Base-by-base conservation (phyloP, 805 yeast genomes). In the Sugiyamaella lignohabitans region DNA sequence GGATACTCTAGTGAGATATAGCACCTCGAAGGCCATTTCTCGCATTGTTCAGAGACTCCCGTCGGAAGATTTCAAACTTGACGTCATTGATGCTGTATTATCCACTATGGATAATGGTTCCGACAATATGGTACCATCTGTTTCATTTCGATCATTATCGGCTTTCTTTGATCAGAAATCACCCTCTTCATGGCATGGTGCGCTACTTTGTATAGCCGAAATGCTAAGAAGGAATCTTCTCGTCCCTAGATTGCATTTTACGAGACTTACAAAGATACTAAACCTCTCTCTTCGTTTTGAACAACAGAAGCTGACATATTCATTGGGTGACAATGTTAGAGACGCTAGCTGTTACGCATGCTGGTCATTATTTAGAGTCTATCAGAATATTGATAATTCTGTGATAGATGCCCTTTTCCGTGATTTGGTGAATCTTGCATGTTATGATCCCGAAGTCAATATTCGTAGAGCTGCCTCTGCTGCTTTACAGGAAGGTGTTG, bases 401-500 rank as follows among this genome's bases (percentile, higher is more conserved):
- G 17, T 52, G 1, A 45, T 59, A 1, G 43, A 43, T 1, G 18
- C 48, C 57, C 4, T 64, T 61, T 34, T 56, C 49, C 27, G 49
- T 17, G 70, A 72, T 53, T 60, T 86, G 21, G 56, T 84, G 2
- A 60, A 71, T 8, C 71, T 78, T 1, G 66, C 82, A 5, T 70
- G 86, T 42, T 82, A 82, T 58, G 98, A 89, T 59, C 66, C 71
- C 19, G 96, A 88, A 46, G 67, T 87, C 17, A 72, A 80, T 49
- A 76, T 88, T 4, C 70, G 96, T 47, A 70, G 94, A 48, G 89
- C 96, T 16, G 82, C 89, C 1, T 71, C 87, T 3, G 96, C 97
- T 0, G 91, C 93, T 0, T 57, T 89, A 4, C 97, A 89, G 59
- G 98, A 89, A 57, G 70, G 84, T 14, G 60, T 87, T 2, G 98